A percentile compares a stretch with the other conserved stretches of the same genome.
Evolutionary conservation across 768 basidiomycete species (phyloP).

Genomic region (Lepiota subincarnata): DNA sequence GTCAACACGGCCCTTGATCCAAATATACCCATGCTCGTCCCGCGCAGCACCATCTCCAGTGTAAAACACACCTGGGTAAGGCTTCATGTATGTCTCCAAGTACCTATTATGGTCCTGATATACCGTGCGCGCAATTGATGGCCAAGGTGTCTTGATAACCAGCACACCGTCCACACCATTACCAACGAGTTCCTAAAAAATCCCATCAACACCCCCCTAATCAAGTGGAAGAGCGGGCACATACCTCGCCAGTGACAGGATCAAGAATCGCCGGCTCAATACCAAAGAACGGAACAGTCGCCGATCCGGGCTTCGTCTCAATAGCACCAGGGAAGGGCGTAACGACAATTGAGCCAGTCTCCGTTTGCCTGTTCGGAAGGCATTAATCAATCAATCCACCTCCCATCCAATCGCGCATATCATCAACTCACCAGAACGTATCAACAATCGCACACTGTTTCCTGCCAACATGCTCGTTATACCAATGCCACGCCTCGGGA

Average conservation of each 20-base stretch:
- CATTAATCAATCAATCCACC: slow-evolving; percentile 10
- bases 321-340: slow-evolving; percentile 96
- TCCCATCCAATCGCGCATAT: slow-evolving; percentile 11
- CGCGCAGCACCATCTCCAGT: slow-evolving; percentile 97
- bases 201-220: background rate
- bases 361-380: slow-evolving; percentile 71
- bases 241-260: slow-evolving; percentile 65
- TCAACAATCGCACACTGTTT: slow-evolving; percentile 90
- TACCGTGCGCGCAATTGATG: slow-evolving; percentile 90
- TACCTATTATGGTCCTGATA: slow-evolving; percentile 88
- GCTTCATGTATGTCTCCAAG: slow-evolving; percentile 53
- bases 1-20: slow-evolving; percentile 98
- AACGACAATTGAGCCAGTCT: slow-evolving; percentile 94
- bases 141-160: slow-evolving; percentile 85
- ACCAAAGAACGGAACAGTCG: slow-evolving; percentile 98
- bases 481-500: slow-evolving; percentile 99
- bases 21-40: slow-evolving; percentile 94
- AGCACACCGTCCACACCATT: slow-evolving; percentile 90
- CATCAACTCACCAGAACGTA: slow-evolving; percentile 65
- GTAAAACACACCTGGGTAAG: slow-evolving; percentile 89
- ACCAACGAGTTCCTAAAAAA: slow-evolving; percentile 59
- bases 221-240: slow-evolving; percentile 9
- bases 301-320: slow-evolving; percentile 92
- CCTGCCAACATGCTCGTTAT: slow-evolving; percentile 90
- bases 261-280: slow-evolving; percentile 88